Evolutionary conservation across 345 rosid species (phyloP), one percentile per base, ranked within the genome.

Genomic region (Populus ilicifolia): DNA sequence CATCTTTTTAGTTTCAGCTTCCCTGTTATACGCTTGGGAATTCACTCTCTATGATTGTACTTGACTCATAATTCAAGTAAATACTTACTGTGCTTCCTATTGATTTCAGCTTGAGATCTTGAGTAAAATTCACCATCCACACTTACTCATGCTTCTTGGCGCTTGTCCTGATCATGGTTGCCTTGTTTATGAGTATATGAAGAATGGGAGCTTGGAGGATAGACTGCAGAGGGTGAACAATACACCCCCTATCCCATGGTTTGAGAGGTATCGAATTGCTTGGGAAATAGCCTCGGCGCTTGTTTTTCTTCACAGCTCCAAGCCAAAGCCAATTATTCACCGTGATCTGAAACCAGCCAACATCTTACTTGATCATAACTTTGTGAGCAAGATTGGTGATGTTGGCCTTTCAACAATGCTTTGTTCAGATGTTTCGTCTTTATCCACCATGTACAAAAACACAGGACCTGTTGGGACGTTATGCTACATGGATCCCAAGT

Each of bases 271-370:
- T 74, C 86, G 88, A 71, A 94, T 94, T 20, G 97, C 94, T 72
- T 93, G 94, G 93, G 98, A 93, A 89, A 89, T 94, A 1, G 97
- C 94, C 66, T 90, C 97, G 36, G 93, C 92, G 38, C 93, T 94
- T 8, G 81, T 79, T n/a, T 93, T 89, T 71, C 97, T 94, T 69
- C 98, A 94, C 86, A 88, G 83, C 77, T 80, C 92, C 36, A 94
- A 88, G 80, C 97, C 98, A 0, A 84, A 71, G 72, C 92, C 92
- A 18, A 89, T 93, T 79, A 84, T 94, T 79, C 98, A 92, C 74
- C 95, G 97, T 16, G 98, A 94, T 83, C 84, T 94, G 63, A 95
- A 95, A 81, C 99, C 99, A 1, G 97, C 89, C 4, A 95, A 95
- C 79, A 91, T 95, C 86, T 77, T 95, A 80, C 97, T 95, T 65